phyloP scores from a whole-genome alignment of 805 yeast genomes.

The Sugiyamaella americana region DNA sequence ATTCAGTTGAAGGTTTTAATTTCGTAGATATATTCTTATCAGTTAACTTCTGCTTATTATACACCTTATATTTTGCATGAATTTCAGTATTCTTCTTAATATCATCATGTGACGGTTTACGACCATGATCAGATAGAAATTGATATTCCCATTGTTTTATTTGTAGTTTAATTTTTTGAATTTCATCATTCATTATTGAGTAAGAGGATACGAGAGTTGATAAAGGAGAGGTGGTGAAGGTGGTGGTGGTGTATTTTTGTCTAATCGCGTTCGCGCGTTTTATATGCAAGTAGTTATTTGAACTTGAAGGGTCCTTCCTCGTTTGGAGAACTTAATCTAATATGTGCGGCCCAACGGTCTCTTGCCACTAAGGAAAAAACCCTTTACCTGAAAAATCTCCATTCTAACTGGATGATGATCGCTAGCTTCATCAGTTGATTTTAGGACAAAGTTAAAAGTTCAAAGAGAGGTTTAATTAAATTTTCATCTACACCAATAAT shows the following conservation, averaged over 20 bases:
- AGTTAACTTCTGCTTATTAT: conserved; percentile 12
- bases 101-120: conserved; percentile 45
- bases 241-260: too few species aligned
- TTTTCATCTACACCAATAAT: neutral
- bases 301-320: too few species aligned
- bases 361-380: neutral
- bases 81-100: conserved; percentile 35
- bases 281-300: too few species aligned
- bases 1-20: neutral
- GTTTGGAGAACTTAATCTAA: too few species aligned
- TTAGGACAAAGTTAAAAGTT: neutral
- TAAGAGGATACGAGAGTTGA: too few species aligned
- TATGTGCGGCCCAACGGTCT: neutral
- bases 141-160: conserved; percentile 52
- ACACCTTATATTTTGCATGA: conserved; percentile 20
- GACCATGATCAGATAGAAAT: conserved; percentile 36
- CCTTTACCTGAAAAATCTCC: neutral
- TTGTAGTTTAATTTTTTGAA: conserved; percentile 34
- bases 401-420: neutral
- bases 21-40: neutral
- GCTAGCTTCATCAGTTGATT: neutral
- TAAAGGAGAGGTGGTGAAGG: too few species aligned
- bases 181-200: too few species aligned
- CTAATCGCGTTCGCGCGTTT: too few species aligned
- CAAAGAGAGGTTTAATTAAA: neutral